Percentiles rank a stretch among this genome's conserved stretches.
Evolutionary conservation across 179 eudicot species (phyloP).

Genomic region (Heliamphora pulchella): DNA sequence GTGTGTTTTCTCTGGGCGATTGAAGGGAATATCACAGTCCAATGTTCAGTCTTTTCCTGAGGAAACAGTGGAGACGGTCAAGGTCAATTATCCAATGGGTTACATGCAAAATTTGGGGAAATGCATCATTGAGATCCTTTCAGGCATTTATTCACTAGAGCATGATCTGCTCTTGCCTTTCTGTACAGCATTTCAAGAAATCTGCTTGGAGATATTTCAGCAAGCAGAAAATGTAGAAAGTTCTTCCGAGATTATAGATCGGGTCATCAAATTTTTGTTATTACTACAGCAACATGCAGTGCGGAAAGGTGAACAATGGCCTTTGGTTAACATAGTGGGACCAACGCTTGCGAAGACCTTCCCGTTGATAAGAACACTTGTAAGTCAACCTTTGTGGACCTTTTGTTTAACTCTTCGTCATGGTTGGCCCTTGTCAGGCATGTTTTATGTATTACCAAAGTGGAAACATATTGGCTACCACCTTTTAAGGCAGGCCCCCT

Average conservation of each 20-base stretch:
- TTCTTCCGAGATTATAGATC: conserved; percentile 31
- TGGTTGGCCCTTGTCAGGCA: background rate
- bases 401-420: background rate
- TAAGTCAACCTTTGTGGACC: conserved; percentile 31
- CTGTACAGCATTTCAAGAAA: conserved; percentile 55
- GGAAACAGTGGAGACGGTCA: conserved; percentile 24
- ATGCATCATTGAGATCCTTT: conserved; percentile 69
- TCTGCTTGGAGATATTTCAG: conserved; percentile 52
- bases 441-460: background rate
- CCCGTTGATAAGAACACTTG: conserved; percentile 48
- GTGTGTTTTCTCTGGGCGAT: conserved; percentile 20
- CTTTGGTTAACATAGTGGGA: conserved; percentile 60
- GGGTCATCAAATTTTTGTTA: conserved; percentile 39
- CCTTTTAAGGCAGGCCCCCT: background rate
- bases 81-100: conserved; percentile 33
- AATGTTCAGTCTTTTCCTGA: conserved; percentile 23
- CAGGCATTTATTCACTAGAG: conserved; percentile 45
- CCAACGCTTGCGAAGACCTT: conserved; percentile 62
- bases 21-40: conserved; percentile 21
- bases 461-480: background rate
- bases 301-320: conserved; percentile 70
- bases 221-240: conserved; percentile 31
- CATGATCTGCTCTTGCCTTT: conserved; percentile 44
- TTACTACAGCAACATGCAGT: conserved; percentile 50
- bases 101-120: conserved; percentile 54